Conservation (phyloP, 495 filamentous ascomycete species). For the Hypomontagnella monticulosa region DNA sequence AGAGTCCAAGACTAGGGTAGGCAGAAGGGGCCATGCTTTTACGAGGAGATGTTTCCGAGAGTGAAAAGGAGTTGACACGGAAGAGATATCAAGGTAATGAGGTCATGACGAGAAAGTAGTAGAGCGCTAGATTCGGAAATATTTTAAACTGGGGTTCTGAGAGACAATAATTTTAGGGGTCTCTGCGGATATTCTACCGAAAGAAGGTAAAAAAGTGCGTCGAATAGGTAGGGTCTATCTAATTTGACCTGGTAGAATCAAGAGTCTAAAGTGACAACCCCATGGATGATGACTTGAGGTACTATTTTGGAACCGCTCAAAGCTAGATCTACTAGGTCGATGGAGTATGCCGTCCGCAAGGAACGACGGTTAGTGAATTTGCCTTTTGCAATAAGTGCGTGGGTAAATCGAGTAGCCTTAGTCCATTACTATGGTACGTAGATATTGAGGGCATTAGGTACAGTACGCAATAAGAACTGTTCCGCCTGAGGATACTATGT, state of each 20-base stretch:
- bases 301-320: constrained; percentile 24
- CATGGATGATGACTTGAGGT: constrained; percentile 19
- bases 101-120: constrained; percentile 22
- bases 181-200: constrained; percentile 29
- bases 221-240: constrained; percentile 17
- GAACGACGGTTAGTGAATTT: constrained; percentile 26
- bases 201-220: constrained; percentile 20
- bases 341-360: constrained; percentile 22
- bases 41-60: constrained; percentile 6
- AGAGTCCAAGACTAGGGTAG: constrained; percentile 6
- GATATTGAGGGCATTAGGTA: constrained; percentile 17
- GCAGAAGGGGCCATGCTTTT: constrained; percentile 12
- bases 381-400: constrained; percentile 36
- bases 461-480: constrained; percentile 41
- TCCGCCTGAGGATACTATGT: constrained; percentile 21
- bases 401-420: constrained; percentile 41
- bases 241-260: constrained; percentile 15
- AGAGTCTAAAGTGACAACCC: constrained; percentile 1
- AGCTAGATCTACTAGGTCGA: constrained; percentile 17
- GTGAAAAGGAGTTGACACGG: constrained; percentile 10
- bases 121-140: constrained; percentile 13
- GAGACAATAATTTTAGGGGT: constrained; percentile 18
- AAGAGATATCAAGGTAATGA: constrained; percentile 30
- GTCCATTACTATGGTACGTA: constrained; percentile 31
- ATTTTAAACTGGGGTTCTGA: constrained; percentile 6